A percentile compares a stretch with the other conserved stretches of the same genome.
phyloP scores from a whole-genome alignment of 192 early-diverging fungal genomes.

The Phycomyces nitens region DNA sequence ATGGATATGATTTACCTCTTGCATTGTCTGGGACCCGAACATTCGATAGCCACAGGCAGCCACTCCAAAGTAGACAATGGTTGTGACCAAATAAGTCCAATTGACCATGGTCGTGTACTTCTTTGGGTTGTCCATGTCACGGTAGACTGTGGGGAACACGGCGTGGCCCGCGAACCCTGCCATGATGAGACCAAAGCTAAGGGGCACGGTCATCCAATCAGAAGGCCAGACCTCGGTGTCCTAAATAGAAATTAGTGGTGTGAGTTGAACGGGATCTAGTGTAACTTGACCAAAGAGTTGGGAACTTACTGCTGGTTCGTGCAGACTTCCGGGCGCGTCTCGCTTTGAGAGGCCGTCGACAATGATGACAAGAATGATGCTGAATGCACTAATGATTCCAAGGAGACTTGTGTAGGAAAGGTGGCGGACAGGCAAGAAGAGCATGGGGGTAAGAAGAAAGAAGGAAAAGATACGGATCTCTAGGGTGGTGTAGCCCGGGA shows the following conservation, averaged over 20 bases:
- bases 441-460: slow-evolving; percentile 47
- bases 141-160: slow-evolving; percentile 64
- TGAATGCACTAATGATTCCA: slow-evolving; percentile 53
- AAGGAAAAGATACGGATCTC: slow-evolving; percentile 46
- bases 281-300: neutral
- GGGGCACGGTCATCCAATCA: slow-evolving; percentile 38
- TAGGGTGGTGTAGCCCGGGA: slow-evolving; percentile 26
- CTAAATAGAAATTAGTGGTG: slow-evolving; percentile 12
- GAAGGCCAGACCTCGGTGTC: slow-evolving; percentile 50
- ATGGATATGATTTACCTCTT: slow-evolving; percentile 56
- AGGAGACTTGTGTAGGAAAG: slow-evolving; percentile 54
- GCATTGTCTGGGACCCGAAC: slow-evolving; percentile 62
- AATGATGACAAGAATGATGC: slow-evolving; percentile 54
- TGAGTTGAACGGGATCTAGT: neutral
- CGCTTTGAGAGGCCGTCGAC: slow-evolving; percentile 53
- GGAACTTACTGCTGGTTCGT: slow-evolving; percentile 39
- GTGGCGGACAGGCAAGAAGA: slow-evolving; percentile 45
- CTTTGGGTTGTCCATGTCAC: slow-evolving; percentile 61
- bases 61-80: slow-evolving; percentile 51
- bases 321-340: slow-evolving; percentile 54
- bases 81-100: slow-evolving; percentile 48
- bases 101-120: slow-evolving; percentile 51
- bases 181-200: slow-evolving; percentile 59
- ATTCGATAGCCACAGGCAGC: slow-evolving; percentile 59
- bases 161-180: slow-evolving; percentile 61